phyloP scores from a whole-genome alignment of 2,329 filamentous ascomycete genomes.

The Grosmannia clavigera region DNA sequence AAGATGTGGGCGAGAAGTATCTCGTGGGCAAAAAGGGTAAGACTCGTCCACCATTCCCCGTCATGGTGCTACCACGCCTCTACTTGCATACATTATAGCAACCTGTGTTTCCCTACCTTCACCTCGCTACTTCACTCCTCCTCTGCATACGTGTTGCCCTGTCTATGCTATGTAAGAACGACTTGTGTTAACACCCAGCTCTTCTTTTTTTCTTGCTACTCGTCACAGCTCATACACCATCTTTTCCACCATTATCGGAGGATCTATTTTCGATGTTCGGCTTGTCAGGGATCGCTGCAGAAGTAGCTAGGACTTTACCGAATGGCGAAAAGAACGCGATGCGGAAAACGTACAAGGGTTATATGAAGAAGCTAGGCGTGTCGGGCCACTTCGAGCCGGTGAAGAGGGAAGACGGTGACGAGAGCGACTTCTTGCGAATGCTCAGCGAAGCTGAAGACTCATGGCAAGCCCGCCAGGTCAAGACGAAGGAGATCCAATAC shows the following conservation, averaged over 20 bases:
- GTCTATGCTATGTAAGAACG: background rate
- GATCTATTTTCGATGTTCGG: constrained; percentile 49
- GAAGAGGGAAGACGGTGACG: constrained; percentile 40
- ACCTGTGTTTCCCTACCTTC: background rate
- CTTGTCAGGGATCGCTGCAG: constrained; percentile 42
- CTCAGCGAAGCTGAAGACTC: constrained; percentile 39
- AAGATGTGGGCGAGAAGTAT: constrained; percentile 56
- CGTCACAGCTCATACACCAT: constrained; percentile 32
- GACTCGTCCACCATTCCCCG: constrained; percentile 16
- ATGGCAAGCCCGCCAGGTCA: constrained; percentile 42
- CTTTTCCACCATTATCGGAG: constrained; percentile 35
- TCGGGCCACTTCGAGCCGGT: constrained; percentile 48
- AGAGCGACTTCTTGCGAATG: constrained; percentile 41
- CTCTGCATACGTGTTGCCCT: background rate
- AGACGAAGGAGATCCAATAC: constrained; percentile 40
- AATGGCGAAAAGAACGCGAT: constrained; percentile 56
- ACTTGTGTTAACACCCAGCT: constrained; percentile 29
- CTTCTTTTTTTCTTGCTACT: background rate
- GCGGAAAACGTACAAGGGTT: constrained; percentile 56
- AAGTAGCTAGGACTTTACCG: constrained; percentile 50
- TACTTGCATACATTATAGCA: background rate
- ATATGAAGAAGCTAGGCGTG: constrained; percentile 51
- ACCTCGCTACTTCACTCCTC: background rate
- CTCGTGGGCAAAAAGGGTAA: constrained; percentile 56
- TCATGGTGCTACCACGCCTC: background rate